Evolutionary conservation across 306 rosid species (phyloP).

Genomic region (Canavalia gladiata): DNA sequence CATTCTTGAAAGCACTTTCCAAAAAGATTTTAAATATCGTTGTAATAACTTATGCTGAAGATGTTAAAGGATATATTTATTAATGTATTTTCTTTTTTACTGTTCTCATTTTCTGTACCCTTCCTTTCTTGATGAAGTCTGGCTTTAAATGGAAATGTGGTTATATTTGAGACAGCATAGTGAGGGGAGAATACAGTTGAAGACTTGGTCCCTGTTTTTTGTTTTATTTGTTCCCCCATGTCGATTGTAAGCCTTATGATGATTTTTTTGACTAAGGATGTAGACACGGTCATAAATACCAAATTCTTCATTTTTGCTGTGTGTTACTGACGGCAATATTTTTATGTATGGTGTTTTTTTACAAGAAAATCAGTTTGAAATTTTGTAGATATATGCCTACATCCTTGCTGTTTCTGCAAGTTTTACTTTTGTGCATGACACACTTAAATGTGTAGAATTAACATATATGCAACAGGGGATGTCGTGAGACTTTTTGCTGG

Average conservation of each 20-base stretch:
- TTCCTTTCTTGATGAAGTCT: not conserved
- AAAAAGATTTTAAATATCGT: conserved; percentile 15
- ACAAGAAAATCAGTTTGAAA: conserved; percentile 37
- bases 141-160: conserved; percentile 9
- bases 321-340: conserved; percentile 14
- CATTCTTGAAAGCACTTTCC: not conserved
- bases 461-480: conserved; percentile 71
- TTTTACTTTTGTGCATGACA: conserved; percentile 13
- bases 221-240: conserved; percentile 1
- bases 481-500: conserved; percentile 77
- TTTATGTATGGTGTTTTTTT: conserved; percentile 23
- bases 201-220: not conserved
- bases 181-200: conserved; percentile 18
- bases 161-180: not conserved
- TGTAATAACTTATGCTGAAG: conserved; percentile 6
- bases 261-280: conserved; percentile 20
- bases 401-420: conserved; percentile 38
- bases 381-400: conserved; percentile 26
- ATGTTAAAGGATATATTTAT: conserved; percentile 4
- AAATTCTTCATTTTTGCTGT: conserved; percentile 10
- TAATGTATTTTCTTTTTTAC: not conserved
- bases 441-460: conserved; percentile 17
- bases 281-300: not conserved
- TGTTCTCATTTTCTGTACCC: not conserved
- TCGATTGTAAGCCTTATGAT: conserved; percentile 1